Evolutionary conservation across 192 early-diverging fungal species (phyloP).

Genomic region (Backusella tuberculispora): DNA sequence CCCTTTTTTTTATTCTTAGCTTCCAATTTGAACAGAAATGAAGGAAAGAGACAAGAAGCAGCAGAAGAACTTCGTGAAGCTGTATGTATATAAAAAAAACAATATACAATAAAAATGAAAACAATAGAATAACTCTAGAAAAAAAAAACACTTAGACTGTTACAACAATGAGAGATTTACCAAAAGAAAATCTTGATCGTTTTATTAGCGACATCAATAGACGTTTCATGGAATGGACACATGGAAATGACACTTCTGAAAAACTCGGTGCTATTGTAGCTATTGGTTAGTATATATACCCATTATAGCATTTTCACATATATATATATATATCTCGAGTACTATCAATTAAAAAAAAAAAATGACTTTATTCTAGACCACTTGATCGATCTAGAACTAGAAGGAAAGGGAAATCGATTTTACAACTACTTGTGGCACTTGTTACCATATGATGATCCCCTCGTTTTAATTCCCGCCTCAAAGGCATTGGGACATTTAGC

Average conservation of each 20-base stretch:
- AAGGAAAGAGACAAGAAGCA: conserved; percentile 59
- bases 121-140: neutral
- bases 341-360: neutral
- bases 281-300: conserved; percentile 58
- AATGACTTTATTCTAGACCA: conserved; percentile 57
- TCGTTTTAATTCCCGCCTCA: conserved; percentile 72
- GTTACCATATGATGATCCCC: conserved; percentile 71
- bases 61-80: conserved; percentile 66
- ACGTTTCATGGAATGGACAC: conserved; percentile 79
- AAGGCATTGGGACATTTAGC: conserved; percentile 77
- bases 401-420: conserved; percentile 81
- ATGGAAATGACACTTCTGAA: conserved; percentile 72
- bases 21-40: conserved; percentile 50
- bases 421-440: conserved; percentile 78
- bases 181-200: conserved; percentile 69
- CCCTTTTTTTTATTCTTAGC: neutral
- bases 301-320: neutral
- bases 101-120: neutral
- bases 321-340: conserved; percentile 15
- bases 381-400: conserved; percentile 79
- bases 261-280: conserved; percentile 82
- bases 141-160: conserved; percentile 25
- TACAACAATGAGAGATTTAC: conserved; percentile 58
- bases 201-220: conserved; percentile 82
- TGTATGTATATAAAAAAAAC: conserved; percentile 43